phyloP scores from a whole-genome alignment of 177 flowering plant genomes.

The Tripterygium wilfordii region DNA sequence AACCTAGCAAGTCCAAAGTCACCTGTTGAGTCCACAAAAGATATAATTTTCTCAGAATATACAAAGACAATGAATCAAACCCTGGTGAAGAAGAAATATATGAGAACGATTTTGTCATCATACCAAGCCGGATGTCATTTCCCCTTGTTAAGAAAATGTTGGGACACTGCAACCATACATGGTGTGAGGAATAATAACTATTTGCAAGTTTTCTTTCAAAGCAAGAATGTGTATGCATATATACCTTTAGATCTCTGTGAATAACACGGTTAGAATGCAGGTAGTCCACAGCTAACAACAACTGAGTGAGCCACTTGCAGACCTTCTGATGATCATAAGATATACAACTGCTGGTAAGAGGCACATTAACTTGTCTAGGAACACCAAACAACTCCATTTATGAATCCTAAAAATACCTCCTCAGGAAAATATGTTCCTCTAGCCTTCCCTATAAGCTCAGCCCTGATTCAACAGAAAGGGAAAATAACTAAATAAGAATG shows the following conservation, averaged over 20 bases:
- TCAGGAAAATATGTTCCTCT: constrained; percentile 66
- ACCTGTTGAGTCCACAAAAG: constrained; percentile 43
- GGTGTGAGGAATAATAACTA: neutral
- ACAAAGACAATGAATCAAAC: constrained; percentile 8
- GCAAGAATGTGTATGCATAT: too few species aligned
- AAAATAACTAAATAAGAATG: too few species aligned
- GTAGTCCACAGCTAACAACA: constrained; percentile 85
- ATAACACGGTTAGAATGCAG: constrained; percentile 89
- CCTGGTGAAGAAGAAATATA: neutral
- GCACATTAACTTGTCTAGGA: neutral
- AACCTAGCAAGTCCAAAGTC: constrained; percentile 95
- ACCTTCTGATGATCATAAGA: constrained; percentile 48
- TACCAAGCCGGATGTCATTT: constrained; percentile 78
- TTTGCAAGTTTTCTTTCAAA: neutral
- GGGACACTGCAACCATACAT: constrained; percentile 57
- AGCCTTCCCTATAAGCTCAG: constrained; percentile 62
- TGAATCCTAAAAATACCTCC: constrained; percentile 44
- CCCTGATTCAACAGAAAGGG: constrained; percentile 34
- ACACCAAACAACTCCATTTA: neutral
- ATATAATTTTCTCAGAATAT: constrained; percentile 10
- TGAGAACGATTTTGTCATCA: constrained; percentile 17
- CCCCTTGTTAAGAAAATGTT: constrained; percentile 95
- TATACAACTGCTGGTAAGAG: neutral
- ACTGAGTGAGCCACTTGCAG: constrained; percentile 91
- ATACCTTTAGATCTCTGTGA: constrained; percentile 91